These are phyloP conservation scores for Dichotomopilus funicola DNA, from an alignment of 2,329 filamentous ascomycete genomes.

Conservation along the genomic window DNA sequence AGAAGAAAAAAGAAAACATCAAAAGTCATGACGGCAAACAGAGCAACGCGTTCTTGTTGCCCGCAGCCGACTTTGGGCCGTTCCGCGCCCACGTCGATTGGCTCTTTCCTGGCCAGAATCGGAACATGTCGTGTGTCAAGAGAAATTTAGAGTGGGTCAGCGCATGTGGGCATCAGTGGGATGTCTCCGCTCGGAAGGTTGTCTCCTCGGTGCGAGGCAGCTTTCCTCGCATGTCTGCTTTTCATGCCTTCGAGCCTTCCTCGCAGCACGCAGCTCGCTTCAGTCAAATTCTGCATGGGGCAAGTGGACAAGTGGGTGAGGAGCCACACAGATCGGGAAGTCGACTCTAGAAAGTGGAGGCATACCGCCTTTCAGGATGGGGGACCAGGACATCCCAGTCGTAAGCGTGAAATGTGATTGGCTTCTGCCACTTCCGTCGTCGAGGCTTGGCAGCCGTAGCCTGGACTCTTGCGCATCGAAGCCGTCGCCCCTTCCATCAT, in stretches of 20 bases:
- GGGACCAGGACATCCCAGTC: constrained; percentile 16
- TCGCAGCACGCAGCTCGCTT: constrained; percentile 8
- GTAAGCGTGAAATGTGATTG: constrained; percentile 6
- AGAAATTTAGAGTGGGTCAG: constrained; percentile 17
- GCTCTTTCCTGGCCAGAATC: neutral
- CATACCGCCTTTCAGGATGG: constrained; percentile 22
- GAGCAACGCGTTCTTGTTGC: neutral
- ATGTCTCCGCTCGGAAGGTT: constrained; percentile 12
- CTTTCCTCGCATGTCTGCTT: constrained; percentile 14
- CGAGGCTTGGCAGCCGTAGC: constrained; percentile 11
- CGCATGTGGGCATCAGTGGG: constrained; percentile 6
- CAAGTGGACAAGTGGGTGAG: neutral
- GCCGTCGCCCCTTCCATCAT: constrained; percentile 20
- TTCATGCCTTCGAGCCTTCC: neutral
- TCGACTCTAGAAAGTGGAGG: constrained; percentile 17
- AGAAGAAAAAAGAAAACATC: too few species aligned
- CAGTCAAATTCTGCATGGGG: constrained; percentile 10
- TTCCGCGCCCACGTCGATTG: constrained; percentile 5
- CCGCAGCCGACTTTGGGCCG: neutral
- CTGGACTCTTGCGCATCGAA: constrained; percentile 14
- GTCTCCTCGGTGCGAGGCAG: constrained; percentile 5
- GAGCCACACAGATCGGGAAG: constrained; percentile 13
- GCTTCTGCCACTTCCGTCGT: constrained; percentile 6
- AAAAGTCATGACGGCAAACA: neutral
- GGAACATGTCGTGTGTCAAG: constrained; percentile 3